Evolutionary conservation across 768 basidiomycete species (phyloP).

Genomic region (Amanita muscaria): DNA sequence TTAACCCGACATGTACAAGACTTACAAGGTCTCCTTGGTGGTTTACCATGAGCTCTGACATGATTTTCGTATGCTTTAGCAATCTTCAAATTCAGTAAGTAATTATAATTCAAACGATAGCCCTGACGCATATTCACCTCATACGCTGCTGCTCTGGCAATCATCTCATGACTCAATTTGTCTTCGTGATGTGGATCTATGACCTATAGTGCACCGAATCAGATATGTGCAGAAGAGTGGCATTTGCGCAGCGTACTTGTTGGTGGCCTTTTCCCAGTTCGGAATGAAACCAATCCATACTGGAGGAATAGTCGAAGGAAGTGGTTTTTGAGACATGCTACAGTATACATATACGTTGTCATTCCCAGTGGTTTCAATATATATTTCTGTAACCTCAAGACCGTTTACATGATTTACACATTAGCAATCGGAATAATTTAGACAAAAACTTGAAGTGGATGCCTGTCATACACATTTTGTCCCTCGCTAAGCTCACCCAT

Average conservation of each 20-base stretch:
- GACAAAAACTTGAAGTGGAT: conserved; percentile 78
- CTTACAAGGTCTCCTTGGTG: conserved; percentile 37
- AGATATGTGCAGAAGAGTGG: not conserved
- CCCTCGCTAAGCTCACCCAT: conserved; percentile 86
- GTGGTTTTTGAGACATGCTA: not conserved
- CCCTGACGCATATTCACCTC: conserved; percentile 29
- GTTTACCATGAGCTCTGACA: conserved; percentile 36
- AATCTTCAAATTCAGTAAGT: conserved; percentile 29
- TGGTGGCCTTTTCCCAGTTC: conserved; percentile 34
- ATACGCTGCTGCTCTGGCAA: conserved; percentile 58
- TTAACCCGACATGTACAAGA: not conserved
- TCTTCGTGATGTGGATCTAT: conserved; percentile 47
- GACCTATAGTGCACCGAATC: conserved; percentile 26
- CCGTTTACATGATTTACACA: not conserved
- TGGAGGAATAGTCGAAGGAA: conserved; percentile 4
- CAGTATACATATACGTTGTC: not conserved
- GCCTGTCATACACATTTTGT: conserved; percentile 81
- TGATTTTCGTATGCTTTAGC: conserved; percentile 58
- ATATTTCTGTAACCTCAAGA: not conserved
- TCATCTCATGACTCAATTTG: conserved; percentile 51
- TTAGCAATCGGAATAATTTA: conserved; percentile 24
- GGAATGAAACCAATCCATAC: conserved; percentile 39
- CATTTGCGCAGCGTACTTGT: conserved; percentile 19
- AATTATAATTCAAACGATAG: not conserved
- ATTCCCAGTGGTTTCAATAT: not conserved